These are phyloP conservation scores for Trebouxia sp. DNA, from an alignment of 139 green algal genomes.

Conservation along the genomic window DNA sequence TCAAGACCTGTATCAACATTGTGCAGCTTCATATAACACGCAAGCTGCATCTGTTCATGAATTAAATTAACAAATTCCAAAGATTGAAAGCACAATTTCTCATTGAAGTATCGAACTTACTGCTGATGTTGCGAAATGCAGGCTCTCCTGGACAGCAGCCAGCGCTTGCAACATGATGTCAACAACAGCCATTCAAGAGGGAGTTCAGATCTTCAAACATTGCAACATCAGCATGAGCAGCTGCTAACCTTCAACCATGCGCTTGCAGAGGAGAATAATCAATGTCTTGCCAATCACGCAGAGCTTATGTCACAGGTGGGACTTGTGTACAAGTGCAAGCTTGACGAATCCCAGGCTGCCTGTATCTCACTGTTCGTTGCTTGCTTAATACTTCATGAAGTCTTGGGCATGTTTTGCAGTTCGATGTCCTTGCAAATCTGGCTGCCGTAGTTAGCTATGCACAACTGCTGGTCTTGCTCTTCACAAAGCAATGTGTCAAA, in stretches of 20 bases:
- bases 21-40: no score
- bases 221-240: neutral
- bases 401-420: no score
- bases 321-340: no score
- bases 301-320: constrained; percentile 18
- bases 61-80: no score
- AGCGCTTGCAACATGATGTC: neutral
- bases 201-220: neutral
- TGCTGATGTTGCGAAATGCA: no score
- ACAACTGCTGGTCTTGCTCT: no score
- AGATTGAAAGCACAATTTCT: no score
- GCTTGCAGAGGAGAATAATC: neutral
- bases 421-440: no score
- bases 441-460: no score
- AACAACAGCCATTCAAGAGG: neutral
- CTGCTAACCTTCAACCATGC: neutral
- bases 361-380: neutral
- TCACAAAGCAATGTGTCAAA: neutral
- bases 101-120: no score
- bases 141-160: constrained; percentile 1
- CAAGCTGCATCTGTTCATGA: no score
- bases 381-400: neutral
- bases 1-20: no score
- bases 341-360: neutral
- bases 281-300: neutral